Conservation (phyloP, 305 asterid genomes). For the Ajuga reptans region DNA sequence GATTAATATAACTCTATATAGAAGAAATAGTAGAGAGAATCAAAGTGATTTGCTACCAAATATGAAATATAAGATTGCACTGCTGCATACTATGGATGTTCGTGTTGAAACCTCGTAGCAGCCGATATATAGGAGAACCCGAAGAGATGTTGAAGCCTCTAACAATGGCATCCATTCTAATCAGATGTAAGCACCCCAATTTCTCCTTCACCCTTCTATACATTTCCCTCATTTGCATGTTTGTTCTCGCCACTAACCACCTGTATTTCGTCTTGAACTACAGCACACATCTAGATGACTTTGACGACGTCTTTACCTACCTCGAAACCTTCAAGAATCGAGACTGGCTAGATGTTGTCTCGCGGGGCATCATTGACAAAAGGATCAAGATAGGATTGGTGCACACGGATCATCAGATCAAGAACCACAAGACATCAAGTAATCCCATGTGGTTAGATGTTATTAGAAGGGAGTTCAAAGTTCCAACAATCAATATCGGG, state of each 20-base stretch:
- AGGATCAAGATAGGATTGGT: constrained; percentile 25
- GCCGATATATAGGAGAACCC: constrained; percentile 10
- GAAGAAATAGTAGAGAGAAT: constrained; percentile 17
- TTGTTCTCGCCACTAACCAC: constrained; percentile 34
- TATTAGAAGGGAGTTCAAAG: constrained; percentile 28
- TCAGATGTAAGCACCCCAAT: constrained; percentile 28
- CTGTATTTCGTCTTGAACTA: constrained; percentile 29
- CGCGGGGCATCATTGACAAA: constrained; percentile 24
- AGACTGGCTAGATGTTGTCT: constrained; percentile 37
- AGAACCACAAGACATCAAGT: background rate
- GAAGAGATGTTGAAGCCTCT: background rate
- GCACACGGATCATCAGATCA: constrained; percentile 4
- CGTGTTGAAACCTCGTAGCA: constrained; percentile 3
- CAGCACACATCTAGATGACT: constrained; percentile 23
- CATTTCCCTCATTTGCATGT: constrained; percentile 21
- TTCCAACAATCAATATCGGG: constrained; percentile 44
- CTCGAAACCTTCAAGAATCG: constrained; percentile 18
- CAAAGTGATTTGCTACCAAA: constrained; percentile 15
- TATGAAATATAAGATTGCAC: constrained; percentile 19
- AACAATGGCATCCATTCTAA: constrained; percentile 22
- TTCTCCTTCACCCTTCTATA: constrained; percentile 27
- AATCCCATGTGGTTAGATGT: constrained; percentile 47
- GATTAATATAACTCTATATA: too few relatives aligned
- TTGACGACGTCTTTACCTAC: constrained; percentile 16
- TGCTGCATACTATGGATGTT: background rate